Conservation (phyloP, 1,284 basidiomycete species). For the Pterulicium gracile region DNA sequence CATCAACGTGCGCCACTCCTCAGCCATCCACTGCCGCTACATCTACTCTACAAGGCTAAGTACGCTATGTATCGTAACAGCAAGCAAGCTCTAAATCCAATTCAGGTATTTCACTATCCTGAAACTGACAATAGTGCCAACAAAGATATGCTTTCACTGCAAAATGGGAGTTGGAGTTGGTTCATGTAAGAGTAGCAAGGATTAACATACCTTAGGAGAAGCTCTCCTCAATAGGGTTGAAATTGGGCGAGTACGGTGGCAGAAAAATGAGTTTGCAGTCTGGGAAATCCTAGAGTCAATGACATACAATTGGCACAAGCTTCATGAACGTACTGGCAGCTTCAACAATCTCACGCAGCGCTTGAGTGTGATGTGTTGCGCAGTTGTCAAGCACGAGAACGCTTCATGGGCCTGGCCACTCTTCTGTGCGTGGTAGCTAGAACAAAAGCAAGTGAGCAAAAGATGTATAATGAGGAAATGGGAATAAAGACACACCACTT, state of each 20-base stretch:
- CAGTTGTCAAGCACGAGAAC: conserved; percentile 21
- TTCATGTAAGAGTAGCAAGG: conserved; percentile 2
- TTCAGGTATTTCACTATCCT: conserved; percentile 10
- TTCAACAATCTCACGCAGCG: conserved; percentile 14
- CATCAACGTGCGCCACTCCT: too few relatives aligned
- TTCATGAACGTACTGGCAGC: conserved; percentile 4
- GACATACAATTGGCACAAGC: conserved; percentile 1
- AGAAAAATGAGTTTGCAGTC: conserved; percentile 16
- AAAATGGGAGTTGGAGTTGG: neutral
- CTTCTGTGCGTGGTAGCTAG: conserved; percentile 17
- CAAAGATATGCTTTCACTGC: conserved; percentile 15
- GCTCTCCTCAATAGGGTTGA: conserved; percentile 22
- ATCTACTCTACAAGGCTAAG: too few relatives aligned
- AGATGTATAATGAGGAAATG: neutral
- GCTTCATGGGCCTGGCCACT: conserved; percentile 17
- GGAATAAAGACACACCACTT: conserved; percentile 5
- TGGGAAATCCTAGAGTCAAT: too few relatives aligned
- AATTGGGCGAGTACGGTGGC: conserved; percentile 22
- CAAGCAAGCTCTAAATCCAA: conserved; percentile 12
- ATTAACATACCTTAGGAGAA: conserved; percentile 13
- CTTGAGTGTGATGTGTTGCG: conserved; percentile 16
- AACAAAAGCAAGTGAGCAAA: conserved; percentile 7
- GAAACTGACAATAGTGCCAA: conserved; percentile 9
- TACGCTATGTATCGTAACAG: too few relatives aligned
- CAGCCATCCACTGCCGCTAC: too few relatives aligned